Base-by-base conservation (phyloP, 345 rosid species). In the Populus davidiana region DNA sequence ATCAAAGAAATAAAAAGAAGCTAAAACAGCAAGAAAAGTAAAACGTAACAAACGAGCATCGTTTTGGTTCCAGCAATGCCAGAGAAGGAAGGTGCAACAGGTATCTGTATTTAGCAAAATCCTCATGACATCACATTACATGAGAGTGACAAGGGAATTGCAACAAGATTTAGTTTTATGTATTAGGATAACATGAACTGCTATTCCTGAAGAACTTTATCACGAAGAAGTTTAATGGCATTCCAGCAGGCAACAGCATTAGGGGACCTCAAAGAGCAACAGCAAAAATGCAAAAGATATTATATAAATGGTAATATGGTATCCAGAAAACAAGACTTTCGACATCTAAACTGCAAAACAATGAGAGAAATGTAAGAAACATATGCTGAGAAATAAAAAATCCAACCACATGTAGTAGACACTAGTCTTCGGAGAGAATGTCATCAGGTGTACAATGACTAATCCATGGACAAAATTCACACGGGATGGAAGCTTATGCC, bases 381-480 rank as follows among this genome's bases (percentile, higher is more conserved):
- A 23, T 59, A 63, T 1, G 18, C 52, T 43, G 54, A 50, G 21
- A 16, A 78, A 23, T 80, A 81, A 92, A 79, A 91, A 96, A 36
- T 92, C 94, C 71, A 96, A 82, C 94, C 96, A 93, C 75, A 90
- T 43, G 43, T 83, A 91, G 79, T 92, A 92, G 54, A 68, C 86
- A 80, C 98, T 93, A 18, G 90, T 86, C 0, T 31, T 54, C 0
- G 95, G 98, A 11, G 94, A 90, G 73, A 43, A 86, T 77, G 25
- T 97, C 98, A 59, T 83, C 92, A 1, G 97, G 94, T 8, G 91
- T 83, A 77, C 99, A 93, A 3, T 66, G 71, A 43, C 75, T 84
- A 18, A 90, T 86, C 23, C 84, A 86, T 0, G 97, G 97, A 81
- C 98, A 93, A 69, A 82, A 94, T 52, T 95, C 95, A 11, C 98